Evolutionary conservation across 768 basidiomycete genomes (phyloP), one percentile per base, ranked within the genome.

Genomic region (Sutorius australiensis): DNA sequence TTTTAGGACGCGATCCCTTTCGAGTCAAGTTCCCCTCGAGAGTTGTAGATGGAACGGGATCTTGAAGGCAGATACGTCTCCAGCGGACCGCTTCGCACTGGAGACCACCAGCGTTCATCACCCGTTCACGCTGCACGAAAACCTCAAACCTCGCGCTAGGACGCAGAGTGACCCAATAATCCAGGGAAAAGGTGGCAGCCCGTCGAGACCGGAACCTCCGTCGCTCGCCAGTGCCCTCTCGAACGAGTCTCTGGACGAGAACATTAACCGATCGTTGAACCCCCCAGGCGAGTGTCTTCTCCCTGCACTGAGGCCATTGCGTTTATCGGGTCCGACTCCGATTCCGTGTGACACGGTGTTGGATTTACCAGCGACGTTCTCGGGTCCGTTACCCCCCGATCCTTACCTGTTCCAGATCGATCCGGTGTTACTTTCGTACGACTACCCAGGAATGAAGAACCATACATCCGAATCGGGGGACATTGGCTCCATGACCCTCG

Each of bases 371-470:
- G n/a, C n/a, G n/a, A n/a, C n/a, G n/a, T n/a, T 13, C 30, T 37
- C 5, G 16, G 10, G 10, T 2, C 30, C 13, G 0, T 11, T 21
- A n/a, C 11, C 51, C 3, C n/a, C 46, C 11, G 33, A 46, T 16
- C 24, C 46, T 21, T 24, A 48, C 13, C 42, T 48, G 10, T 41
- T 63, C 28, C 64, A 63, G 42, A 70, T 69, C 37, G 70, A 69
- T 17, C 70, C 67, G 28, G 30, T 43, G 12, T 14, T 71, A 31
- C 59, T 71, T 39, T 51, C 58, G 19, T 50, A 56, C 27, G 24
- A 40, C 36, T 55, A 68, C 17, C 44, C 57, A 0, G 58, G 51
- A 1, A 21, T 53, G 36, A 30, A 31, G 36, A 31, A 31, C 4
- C 21, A 37, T 16, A 8, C 39, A 3, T 46, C 39, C 46, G 49